phyloP scores from a whole-genome alignment of 371 early-diverging fungal species.

The Mycotypha africana region DNA sequence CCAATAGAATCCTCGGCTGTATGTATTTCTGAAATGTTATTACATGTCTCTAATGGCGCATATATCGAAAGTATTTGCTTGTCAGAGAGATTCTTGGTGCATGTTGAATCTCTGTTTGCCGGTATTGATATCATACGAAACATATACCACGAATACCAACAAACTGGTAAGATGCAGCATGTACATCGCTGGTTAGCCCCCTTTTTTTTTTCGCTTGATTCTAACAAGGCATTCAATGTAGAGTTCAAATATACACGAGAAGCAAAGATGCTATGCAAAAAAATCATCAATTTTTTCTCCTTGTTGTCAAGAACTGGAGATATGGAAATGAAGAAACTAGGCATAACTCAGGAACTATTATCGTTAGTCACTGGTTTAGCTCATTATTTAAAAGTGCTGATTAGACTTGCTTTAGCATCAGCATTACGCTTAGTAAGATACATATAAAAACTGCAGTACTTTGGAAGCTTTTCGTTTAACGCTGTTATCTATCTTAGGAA shows the following conservation, averaged over 20 bases:
- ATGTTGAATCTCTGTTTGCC: slow-evolving; percentile 88
- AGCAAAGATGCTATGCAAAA: slow-evolving; percentile 62
- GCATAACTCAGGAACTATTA: slow-evolving; percentile 84
- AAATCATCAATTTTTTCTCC: slow-evolving; percentile 92
- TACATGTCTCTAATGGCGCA: slow-evolving; percentile 88
- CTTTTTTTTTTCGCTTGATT: not conserved
- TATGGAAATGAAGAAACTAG: slow-evolving; percentile 55
- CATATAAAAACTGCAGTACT: too few species aligned
- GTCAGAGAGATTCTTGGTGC: slow-evolving; percentile 86
- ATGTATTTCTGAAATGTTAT: slow-evolving; percentile 94
- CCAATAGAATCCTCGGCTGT: slow-evolving; percentile 87
- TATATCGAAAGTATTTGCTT: slow-evolving; percentile 84
- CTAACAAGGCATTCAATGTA: slow-evolving; percentile 5
- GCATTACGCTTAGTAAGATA: slow-evolving; percentile 72
- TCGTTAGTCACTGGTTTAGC: slow-evolving; percentile 89
- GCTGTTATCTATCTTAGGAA: slow-evolving; percentile 30
- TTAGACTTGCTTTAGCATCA: slow-evolving; percentile 82
- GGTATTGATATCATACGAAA: slow-evolving; percentile 68
- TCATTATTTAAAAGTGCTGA: slow-evolving; percentile 86
- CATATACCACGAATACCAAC: slow-evolving; percentile 27
- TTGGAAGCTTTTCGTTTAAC: not conserved
- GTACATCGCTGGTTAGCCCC: too few species aligned
- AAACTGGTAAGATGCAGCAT: slow-evolving; percentile 20
- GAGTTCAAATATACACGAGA: slow-evolving; percentile 80
- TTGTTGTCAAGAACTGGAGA: slow-evolving; percentile 78